These are phyloP conservation scores for Umbelopsis vinacea DNA, from an alignment of 192 early-diverging fungal species.

Conservation along the genomic window DNA sequence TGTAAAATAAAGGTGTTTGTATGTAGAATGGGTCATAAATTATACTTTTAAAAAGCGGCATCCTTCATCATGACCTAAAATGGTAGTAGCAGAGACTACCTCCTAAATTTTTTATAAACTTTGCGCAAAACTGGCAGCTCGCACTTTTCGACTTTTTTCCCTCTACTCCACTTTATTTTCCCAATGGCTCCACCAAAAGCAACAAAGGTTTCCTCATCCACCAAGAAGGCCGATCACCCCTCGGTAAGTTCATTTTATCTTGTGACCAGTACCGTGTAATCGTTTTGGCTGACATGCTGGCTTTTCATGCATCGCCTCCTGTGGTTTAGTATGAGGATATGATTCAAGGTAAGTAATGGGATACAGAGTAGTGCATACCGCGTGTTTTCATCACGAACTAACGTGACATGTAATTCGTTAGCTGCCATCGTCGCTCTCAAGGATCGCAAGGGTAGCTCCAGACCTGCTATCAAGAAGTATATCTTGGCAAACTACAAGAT, in stretches of 20 bases:
- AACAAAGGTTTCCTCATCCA: slow-evolving; percentile 22
- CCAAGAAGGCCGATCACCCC: slow-evolving; percentile 42
- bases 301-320: slow-evolving; percentile 7
- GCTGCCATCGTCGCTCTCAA: slow-evolving; percentile 61
- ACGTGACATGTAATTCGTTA: background rate
- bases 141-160: slow-evolving; percentile 5
- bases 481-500: slow-evolving; percentile 72
- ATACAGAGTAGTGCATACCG: background rate
- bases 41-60: background rate
- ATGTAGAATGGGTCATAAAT: background rate
- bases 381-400: slow-evolving; percentile 1
- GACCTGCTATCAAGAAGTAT: slow-evolving; percentile 81
- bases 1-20: background rate
- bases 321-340: slow-evolving; percentile 40
- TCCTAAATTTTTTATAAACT: slow-evolving; percentile 24
- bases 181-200: slow-evolving; percentile 20
- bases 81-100: background rate
- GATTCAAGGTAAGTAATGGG: slow-evolving; percentile 31
- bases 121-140: background rate
- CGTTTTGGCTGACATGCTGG: background rate
- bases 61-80: background rate
- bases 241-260: slow-evolving; percentile 30
- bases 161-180: background rate
- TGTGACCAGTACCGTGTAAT: too few relatives aligned
- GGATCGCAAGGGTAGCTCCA: slow-evolving; percentile 72